Evolutionary conservation across 2,329 filamentous ascomycete species (phyloP).

Genomic region (Tolypocladium pustulatum): DNA sequence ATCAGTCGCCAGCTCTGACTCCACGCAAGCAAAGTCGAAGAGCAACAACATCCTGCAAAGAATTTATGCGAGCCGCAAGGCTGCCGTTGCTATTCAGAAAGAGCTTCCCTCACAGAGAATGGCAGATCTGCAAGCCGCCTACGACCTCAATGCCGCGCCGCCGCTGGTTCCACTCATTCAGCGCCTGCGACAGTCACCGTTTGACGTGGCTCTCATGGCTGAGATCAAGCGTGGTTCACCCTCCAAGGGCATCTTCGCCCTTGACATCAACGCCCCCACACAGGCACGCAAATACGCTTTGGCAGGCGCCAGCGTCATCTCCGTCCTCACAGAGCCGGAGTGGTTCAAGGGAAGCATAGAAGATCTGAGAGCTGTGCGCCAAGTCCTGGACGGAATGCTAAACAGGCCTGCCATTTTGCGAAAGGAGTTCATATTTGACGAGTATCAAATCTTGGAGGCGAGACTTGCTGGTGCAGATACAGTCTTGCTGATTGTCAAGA

Average conservation of each 20-base stretch:
- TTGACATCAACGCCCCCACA: slow-evolving; percentile 75
- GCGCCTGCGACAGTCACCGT: slow-evolving; percentile 70
- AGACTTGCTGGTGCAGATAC: slow-evolving; percentile 89
- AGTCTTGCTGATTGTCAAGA: slow-evolving; percentile 93
- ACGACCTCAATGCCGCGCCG: slow-evolving; percentile 74
- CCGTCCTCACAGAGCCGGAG: slow-evolving; percentile 94
- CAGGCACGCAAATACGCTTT: slow-evolving; percentile 89
- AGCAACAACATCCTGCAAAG: slow-evolving; percentile 80
- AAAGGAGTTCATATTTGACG: slow-evolving; percentile 96
- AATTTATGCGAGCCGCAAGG: slow-evolving; percentile 76
- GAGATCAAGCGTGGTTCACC: slow-evolving; percentile 96
- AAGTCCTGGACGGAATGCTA: slow-evolving; percentile 81
- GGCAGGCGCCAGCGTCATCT: slow-evolving; percentile 92
- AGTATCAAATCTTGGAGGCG: slow-evolving; percentile 96
- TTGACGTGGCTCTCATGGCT: slow-evolving; percentile 86
- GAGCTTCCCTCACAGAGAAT: slow-evolving; percentile 74
- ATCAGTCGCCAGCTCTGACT: slow-evolving; percentile 14
- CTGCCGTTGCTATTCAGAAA: slow-evolving; percentile 70
- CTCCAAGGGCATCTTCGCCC: slow-evolving; percentile 88
- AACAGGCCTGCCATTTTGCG: slow-evolving; percentile 85
- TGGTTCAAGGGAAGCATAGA: slow-evolving; percentile 99
- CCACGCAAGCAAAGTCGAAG: slow-evolving; percentile 30
- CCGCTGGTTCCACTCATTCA: slow-evolving; percentile 72
- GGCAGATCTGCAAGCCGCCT: slow-evolving; percentile 75
- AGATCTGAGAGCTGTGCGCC: slow-evolving; percentile 76